Percentiles rank a stretch among this genome's conserved stretches.
These are phyloP conservation scores for Maudiozyma serrabonitensis DNA, from an alignment of 805 yeast species.

Conservation along the genomic window DNA sequence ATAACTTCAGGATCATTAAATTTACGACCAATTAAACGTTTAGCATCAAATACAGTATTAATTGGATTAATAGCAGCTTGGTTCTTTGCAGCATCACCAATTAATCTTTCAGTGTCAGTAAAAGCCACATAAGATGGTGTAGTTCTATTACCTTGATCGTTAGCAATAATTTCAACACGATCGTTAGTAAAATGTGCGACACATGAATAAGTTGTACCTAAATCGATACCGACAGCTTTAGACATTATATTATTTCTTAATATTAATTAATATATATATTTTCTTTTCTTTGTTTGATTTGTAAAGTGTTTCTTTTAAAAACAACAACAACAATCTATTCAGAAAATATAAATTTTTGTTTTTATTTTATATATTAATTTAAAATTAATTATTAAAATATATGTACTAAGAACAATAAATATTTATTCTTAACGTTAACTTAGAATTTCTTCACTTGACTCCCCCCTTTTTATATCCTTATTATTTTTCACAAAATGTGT, in stretches of 20 bases:
- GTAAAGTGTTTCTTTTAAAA: neutral
- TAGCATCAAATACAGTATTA: slow-evolving; percentile 85
- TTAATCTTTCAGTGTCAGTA: slow-evolving; percentile 84
- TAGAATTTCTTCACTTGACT: too few species aligned
- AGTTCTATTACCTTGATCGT: slow-evolving; percentile 97
- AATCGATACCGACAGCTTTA: slow-evolving; percentile 63
- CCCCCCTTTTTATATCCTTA: too few species aligned
- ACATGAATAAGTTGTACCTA: slow-evolving; percentile 90
- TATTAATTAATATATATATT: neutral
- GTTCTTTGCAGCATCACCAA: slow-evolving; percentile 96
- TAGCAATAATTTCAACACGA: slow-evolving; percentile 90
- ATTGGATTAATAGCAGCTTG: slow-evolving; percentile 91
- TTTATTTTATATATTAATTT: too few species aligned
- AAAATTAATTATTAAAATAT: too few species aligned
- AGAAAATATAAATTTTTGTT: too few species aligned
- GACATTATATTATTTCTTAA: slow-evolving; percentile 28
- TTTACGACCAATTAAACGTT: slow-evolving; percentile 89
- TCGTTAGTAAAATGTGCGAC: slow-evolving; percentile 91
- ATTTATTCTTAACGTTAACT: too few species aligned
- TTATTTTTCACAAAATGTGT: too few species aligned
- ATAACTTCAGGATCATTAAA: slow-evolving; percentile 71
- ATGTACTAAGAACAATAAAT: too few species aligned
- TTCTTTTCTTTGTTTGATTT: neutral
- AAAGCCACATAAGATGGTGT: slow-evolving; percentile 95
- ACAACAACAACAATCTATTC: neutral